Evolutionary conservation across 805 yeast genomes (phyloP).

Genomic region (Starmerella davenportii): DNA sequence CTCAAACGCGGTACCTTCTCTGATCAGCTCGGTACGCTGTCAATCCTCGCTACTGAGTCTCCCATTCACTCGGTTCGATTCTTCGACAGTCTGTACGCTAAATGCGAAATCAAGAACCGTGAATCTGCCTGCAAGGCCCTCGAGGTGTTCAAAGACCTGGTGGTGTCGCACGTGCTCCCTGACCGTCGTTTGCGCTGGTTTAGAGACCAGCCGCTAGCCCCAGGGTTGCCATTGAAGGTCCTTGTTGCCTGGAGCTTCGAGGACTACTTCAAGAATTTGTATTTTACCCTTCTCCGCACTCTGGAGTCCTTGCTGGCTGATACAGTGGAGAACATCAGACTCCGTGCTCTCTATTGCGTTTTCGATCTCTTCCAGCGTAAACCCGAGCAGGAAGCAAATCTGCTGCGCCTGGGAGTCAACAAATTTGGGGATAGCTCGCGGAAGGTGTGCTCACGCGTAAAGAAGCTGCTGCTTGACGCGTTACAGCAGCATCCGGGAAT

Average conservation of each 20-base stretch:
- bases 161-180: conserved; percentile 63
- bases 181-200: conserved; percentile 67
- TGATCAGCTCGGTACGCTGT: conserved; percentile 89
- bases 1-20: conserved; percentile 80
- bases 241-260: conserved; percentile 71
- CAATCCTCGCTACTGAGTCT: conserved; percentile 83
- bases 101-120: conserved; percentile 80
- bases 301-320: conserved; percentile 77
- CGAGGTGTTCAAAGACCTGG: conserved; percentile 75
- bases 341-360: conserved; percentile 55
- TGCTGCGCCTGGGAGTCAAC: conserved; percentile 74
- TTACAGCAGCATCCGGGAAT: conserved; percentile 91
- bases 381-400: conserved; percentile 93
- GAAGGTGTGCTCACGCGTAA: conserved; percentile 76
- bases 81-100: conserved; percentile 54
- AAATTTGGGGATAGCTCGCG: conserved; percentile 86
- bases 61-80: conserved; percentile 80
- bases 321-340: conserved; percentile 72
- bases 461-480: conserved; percentile 57
- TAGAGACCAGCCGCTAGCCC: conserved; percentile 48
- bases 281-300: conserved; percentile 55
- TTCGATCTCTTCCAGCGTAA: conserved; percentile 65
- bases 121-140: conserved; percentile 83
- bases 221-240: conserved; percentile 32
- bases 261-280: conserved; percentile 63